These are phyloP conservation scores for Didymella arachidicola DNA, from an alignment of 2,329 filamentous ascomycete genomes.

Conservation along the genomic window DNA sequence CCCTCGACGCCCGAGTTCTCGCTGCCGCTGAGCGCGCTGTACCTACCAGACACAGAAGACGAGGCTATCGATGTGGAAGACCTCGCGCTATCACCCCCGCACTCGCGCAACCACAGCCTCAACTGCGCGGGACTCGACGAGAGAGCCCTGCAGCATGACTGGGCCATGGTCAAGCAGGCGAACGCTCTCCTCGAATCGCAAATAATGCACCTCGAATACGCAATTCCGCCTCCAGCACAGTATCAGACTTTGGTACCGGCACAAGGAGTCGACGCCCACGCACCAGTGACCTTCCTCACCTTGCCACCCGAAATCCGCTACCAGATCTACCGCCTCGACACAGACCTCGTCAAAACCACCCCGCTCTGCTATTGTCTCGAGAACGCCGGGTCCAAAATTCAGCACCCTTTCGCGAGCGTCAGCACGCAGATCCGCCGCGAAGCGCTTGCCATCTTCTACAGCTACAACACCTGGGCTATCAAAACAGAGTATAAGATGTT, in stretches of 20 bases:
- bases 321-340: slow-evolving; percentile 49
- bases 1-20: slow-evolving; percentile 35
- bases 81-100: slow-evolving; percentile 38
- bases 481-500: slow-evolving; percentile 52
- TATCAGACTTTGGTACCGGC: neutral
- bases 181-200: slow-evolving; percentile 22
- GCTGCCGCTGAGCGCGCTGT: slow-evolving; percentile 25
- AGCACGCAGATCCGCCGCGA: slow-evolving; percentile 47
- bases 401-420: slow-evolving; percentile 49
- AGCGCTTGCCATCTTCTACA: slow-evolving; percentile 51
- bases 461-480: slow-evolving; percentile 51
- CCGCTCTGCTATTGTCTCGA: slow-evolving; percentile 54
- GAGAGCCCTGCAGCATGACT: slow-evolving; percentile 30
- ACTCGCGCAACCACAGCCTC: slow-evolving; percentile 35
- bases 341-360: slow-evolving; percentile 45
- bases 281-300: slow-evolving; percentile 43
- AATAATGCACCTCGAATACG: slow-evolving; percentile 22
- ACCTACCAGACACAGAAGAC: slow-evolving; percentile 38
- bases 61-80: slow-evolving; percentile 38
- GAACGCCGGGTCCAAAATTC: slow-evolving; percentile 47
- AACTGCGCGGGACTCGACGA: slow-evolving; percentile 25
- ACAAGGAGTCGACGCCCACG: slow-evolving; percentile 4
- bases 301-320: slow-evolving; percentile 49
- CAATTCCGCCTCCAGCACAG: slow-evolving; percentile 6
- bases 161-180: slow-evolving; percentile 30